Evolutionary conservation across 768 basidiomycete species (phyloP).

Genomic region (Mycena albidolilacea): DNA sequence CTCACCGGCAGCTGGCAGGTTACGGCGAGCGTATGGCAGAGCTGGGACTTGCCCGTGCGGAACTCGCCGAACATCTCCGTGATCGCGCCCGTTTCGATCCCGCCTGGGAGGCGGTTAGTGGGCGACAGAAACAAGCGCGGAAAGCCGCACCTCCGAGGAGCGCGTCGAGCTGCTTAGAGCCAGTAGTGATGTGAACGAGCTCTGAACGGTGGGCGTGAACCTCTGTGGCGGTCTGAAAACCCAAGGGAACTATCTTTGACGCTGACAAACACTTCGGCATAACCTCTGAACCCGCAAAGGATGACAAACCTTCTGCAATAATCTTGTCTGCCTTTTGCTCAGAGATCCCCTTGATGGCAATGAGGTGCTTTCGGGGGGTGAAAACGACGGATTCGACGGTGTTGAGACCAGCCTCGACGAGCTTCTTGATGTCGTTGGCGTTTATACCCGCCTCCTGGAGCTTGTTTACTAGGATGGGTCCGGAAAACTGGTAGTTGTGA

Average conservation of each 20-base stretch:
- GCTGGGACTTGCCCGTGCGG: constrained; percentile 97
- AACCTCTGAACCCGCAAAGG: not conserved
- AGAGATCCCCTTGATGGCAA: constrained; percentile 95
- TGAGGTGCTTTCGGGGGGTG: constrained; percentile 93
- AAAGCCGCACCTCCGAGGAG: constrained; percentile 83
- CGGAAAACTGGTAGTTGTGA: constrained; percentile 61
- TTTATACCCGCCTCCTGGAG: constrained; percentile 92
- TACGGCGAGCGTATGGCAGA: constrained; percentile 98
- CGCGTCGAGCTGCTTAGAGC: constrained; percentile 95
- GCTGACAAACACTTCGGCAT: constrained; percentile 28
- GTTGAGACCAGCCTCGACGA: constrained; percentile 90
- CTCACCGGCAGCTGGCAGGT: constrained; percentile 97
- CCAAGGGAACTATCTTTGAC: constrained; percentile 92
- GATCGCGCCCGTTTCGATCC: constrained; percentile 98
- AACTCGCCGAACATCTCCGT: constrained; percentile 99
- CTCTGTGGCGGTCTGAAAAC: constrained; percentile 98
- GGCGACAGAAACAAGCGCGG: constrained; percentile 22
- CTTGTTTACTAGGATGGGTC: constrained; percentile 89
- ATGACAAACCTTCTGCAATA: constrained; percentile 81
- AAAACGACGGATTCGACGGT: constrained; percentile 97
- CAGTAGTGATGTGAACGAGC: constrained; percentile 96
- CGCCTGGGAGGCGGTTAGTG: constrained; percentile 64
- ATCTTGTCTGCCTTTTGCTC: constrained; percentile 99
- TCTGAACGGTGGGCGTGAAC: constrained; percentile 96
- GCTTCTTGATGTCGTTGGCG: constrained; percentile 94